phyloP scores from a whole-genome alignment of 352 stramenopile species.

The Phytophthora hibernalis region DNA sequence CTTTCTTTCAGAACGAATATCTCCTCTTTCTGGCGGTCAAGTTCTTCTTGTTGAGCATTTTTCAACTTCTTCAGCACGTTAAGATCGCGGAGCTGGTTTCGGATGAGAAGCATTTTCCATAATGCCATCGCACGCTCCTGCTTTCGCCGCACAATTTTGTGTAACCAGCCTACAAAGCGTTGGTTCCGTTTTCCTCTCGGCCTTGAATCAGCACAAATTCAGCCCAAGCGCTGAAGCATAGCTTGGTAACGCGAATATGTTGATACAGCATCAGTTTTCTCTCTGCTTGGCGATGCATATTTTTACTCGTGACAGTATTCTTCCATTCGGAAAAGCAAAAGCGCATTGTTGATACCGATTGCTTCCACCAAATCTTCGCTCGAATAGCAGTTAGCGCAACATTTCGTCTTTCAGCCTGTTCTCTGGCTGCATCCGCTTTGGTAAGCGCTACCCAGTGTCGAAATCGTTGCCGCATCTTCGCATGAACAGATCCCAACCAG shows the following conservation, averaged over 20 bases:
- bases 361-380: conserved; percentile 46
- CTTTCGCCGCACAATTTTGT: conserved; percentile 14
- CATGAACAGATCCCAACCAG: conserved; percentile 48
- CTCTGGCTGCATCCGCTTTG: conserved; percentile 19
- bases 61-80: conserved; percentile 15
- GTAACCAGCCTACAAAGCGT: conserved; percentile 21
- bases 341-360: conserved; percentile 33
- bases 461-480: conserved; percentile 46
- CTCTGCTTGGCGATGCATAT: conserved; percentile 17
- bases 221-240: conserved; percentile 28
- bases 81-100: conserved; percentile 23
- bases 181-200: conserved; percentile 13
- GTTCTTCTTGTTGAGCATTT: conserved; percentile 21
- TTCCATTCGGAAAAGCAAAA: conserved; percentile 45
- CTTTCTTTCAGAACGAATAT: conserved; percentile 13
- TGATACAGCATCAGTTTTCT: conserved; percentile 26
- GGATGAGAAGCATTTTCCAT: conserved; percentile 36
- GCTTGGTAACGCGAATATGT: conserved; percentile 11
- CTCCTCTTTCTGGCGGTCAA: conserved; percentile 24
- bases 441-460: conserved; percentile 35
- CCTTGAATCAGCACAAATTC: conserved; percentile 15
- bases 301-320: conserved; percentile 1
- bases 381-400: conserved; percentile 41
- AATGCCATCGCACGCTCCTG: conserved; percentile 18
- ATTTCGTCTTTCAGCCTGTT: conserved; percentile 31